phyloP scores from a whole-genome alignment of 2,329 filamentous ascomycete species.

The Ascomycota sp. region DNA sequence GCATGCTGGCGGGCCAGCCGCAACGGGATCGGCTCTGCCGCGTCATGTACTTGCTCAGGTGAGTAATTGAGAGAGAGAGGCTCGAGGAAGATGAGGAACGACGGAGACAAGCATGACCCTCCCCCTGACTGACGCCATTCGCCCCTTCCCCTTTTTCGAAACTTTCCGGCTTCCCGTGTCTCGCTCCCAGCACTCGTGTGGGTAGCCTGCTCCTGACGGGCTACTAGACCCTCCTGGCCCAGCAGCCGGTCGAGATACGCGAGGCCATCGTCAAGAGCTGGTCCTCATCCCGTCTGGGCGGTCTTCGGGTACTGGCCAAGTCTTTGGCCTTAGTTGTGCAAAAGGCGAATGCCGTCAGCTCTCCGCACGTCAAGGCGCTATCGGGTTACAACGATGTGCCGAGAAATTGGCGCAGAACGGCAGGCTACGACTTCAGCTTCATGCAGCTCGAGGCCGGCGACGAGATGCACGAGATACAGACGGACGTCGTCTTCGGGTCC shows the following conservation, averaged over 20 bases:
- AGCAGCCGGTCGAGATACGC: slow-evolving; percentile 38
- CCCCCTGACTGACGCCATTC: too few species aligned
- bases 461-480: slow-evolving; percentile 41
- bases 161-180: too few species aligned
- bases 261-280: slow-evolving; percentile 43
- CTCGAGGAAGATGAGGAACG: too few species aligned
- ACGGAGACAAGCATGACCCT: too few species aligned
- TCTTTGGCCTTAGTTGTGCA: slow-evolving; percentile 33
- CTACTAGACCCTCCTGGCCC: slow-evolving; percentile 38
- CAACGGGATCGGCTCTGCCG: slow-evolving; percentile 16
- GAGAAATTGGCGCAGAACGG: slow-evolving; percentile 24
- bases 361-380: slow-evolving; percentile 30
- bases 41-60: slow-evolving; percentile 22
- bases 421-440: slow-evolving; percentile 37
- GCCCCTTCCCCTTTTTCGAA: too few species aligned
- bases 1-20: slow-evolving; percentile 18
- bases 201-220: slow-evolving; percentile 49
- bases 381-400: slow-evolving; percentile 38
- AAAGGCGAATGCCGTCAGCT: slow-evolving; percentile 33
- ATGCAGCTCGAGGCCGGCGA: slow-evolving; percentile 28
- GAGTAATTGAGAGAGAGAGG: too few species aligned
- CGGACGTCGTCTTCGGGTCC: slow-evolving; percentile 71
- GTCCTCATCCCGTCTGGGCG: slow-evolving; percentile 32
- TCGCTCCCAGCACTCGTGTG: slow-evolving; percentile 29
- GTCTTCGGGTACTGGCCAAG: slow-evolving; percentile 34